Evolutionary conservation across 2,329 filamentous ascomycete species (phyloP), one percentile per base, ranked within the genome.

Genomic region (Ceratocystis destructans): DNA sequence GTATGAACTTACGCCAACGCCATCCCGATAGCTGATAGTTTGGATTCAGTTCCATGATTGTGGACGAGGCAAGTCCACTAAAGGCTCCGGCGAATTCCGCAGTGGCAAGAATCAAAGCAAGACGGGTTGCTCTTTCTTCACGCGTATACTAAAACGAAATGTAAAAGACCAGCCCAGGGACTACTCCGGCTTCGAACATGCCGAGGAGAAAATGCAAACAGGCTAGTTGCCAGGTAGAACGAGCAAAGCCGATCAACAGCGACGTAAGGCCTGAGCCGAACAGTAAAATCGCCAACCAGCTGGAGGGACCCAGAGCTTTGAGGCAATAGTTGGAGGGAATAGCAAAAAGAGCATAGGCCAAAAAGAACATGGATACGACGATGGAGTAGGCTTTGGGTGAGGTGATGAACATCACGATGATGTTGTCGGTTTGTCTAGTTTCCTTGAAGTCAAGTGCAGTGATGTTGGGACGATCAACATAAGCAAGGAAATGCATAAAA

Each of bases 101-200:
- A 17, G 80, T 83, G 17, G 86, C 83, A 67, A 90, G 85, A 1
- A 91, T 82, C 68, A 88, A 85, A 1, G 86, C 86, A 1, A 90
- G 84, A 3, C 75, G 81, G n/a, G 89, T 75, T 25, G 86, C 87
- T 2, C 88, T 80, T 74, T 91, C 87, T 20, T 83, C 80, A 70
- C 84, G 83, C 57, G 81, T 84, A 73, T 91, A 91, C 80, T 88
- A 90, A 69, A 89, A 83, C 0, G 87, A 90, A 61, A 91, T 76
- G 70, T 89, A 89, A 73, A 84, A 77, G 0, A 84, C 82, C 70
- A 89, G 75, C 0, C 86, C 85, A 0, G 85, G 85, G 68, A 89
- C 89, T 1, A 90, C 75, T 0, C 87, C 87, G 3, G 86, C 87
- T 75, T 91, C 88, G 53, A 87, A 82, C 4, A 83, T 77, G 3